Evolutionary conservation across 2,329 filamentous ascomycete genomes (phyloP).

Genomic region (Trichophyton rubrum): DNA sequence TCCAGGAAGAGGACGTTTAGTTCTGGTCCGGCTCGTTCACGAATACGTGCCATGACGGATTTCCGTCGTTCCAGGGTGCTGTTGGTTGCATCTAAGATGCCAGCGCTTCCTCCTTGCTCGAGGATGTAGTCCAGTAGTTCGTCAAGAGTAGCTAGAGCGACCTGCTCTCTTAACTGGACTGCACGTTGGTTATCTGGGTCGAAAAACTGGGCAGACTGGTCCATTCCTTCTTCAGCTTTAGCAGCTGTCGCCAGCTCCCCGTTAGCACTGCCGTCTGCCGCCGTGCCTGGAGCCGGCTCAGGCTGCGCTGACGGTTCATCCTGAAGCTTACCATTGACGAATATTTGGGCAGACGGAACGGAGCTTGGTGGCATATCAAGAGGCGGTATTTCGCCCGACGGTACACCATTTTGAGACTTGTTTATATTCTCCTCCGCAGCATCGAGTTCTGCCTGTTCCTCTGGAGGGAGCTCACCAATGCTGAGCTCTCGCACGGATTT

Average conservation of each 20-base stretch:
- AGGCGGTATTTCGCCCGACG: constrained; percentile 19
- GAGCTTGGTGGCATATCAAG: constrained; percentile 20
- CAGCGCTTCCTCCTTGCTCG: constrained; percentile 68
- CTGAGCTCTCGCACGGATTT: constrained; percentile 35
- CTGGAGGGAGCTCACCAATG: constrained; percentile 20
- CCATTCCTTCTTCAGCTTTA: constrained; percentile 43
- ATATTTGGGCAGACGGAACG: constrained; percentile 42
- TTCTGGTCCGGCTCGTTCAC: constrained; percentile 65
- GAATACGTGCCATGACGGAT: constrained; percentile 71
- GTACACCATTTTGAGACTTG: neutral
- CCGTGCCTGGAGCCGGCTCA: constrained; percentile 6
- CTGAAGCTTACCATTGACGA: constrained; percentile 45
- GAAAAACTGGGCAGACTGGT: constrained; percentile 89
- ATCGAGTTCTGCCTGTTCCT: constrained; percentile 13
- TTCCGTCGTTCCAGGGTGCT: constrained; percentile 80
- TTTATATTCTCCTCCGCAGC: neutral
- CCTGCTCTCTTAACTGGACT: constrained; percentile 73
- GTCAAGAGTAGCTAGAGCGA: constrained; percentile 82
- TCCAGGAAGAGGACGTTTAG: constrained; percentile 91
- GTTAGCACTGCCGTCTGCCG: constrained; percentile 8
- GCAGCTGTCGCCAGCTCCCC: neutral
- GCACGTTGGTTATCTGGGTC: constrained; percentile 78
- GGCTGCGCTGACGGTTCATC: constrained; percentile 12
- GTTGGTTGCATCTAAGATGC: constrained; percentile 94
- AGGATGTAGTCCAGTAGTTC: constrained; percentile 86